Evolutionary conservation across 805 yeast species (phyloP).

Genomic region (Candida silvicultrix): DNA sequence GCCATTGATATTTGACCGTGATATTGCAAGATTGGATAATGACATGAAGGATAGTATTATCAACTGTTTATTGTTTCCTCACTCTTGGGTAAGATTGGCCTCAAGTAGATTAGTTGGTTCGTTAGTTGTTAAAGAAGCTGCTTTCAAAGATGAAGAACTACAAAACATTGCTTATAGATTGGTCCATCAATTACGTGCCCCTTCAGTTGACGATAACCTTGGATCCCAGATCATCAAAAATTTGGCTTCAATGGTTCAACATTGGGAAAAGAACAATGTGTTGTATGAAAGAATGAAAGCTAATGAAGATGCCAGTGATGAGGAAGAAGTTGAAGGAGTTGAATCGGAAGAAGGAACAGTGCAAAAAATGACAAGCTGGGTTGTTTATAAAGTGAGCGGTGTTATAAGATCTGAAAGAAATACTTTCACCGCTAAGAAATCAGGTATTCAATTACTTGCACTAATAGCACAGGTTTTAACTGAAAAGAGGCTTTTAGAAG

Average conservation of each 20-base stretch:
- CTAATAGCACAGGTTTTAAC: slow-evolving; percentile 48
- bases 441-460: slow-evolving; percentile 67
- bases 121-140: slow-evolving; percentile 35
- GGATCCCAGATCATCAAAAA: slow-evolving; percentile 63
- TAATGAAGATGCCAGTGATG: slow-evolving; percentile 20
- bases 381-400: slow-evolving; percentile 53
- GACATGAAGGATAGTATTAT: slow-evolving; percentile 35
- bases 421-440: slow-evolving; percentile 52
- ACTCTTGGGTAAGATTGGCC: slow-evolving; percentile 80
- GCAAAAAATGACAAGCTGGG: slow-evolving; percentile 47
- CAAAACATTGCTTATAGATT: slow-evolving; percentile 63
- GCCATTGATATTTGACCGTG: slow-evolving; percentile 32
- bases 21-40: slow-evolving; percentile 21
- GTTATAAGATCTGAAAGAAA: slow-evolving; percentile 62
- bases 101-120: slow-evolving; percentile 54
- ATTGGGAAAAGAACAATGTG: slow-evolving; percentile 46
- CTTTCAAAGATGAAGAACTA: slow-evolving; percentile 40
- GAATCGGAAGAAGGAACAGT: slow-evolving; percentile 1
- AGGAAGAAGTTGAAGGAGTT: slow-evolving; percentile 8
- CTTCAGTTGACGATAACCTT: slow-evolving; percentile 56
- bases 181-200: slow-evolving; percentile 79
- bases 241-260: slow-evolving; percentile 49
- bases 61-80: slow-evolving; percentile 69
- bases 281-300: slow-evolving; percentile 23
- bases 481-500: slow-evolving; percentile 31